Conservation (phyloP, 164 flowering plant species). For the Brasenia schreberi region DNA sequence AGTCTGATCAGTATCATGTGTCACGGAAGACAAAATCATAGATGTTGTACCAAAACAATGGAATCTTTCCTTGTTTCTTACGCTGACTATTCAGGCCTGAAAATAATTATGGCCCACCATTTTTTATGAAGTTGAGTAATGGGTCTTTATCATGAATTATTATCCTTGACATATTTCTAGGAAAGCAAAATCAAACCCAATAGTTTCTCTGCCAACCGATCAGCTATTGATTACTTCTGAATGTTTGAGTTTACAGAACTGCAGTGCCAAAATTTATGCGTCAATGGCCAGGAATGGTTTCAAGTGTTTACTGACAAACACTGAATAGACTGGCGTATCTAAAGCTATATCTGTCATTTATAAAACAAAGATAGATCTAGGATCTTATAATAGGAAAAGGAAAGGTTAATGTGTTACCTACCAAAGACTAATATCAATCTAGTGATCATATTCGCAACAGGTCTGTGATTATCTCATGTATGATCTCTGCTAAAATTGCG, state of each 20-base stretch:
- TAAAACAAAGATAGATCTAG: too few relatives aligned
- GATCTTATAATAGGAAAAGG: neutral
- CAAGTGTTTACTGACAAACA: neutral
- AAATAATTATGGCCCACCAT: neutral
- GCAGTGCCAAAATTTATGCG: neutral
- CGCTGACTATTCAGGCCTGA: neutral
- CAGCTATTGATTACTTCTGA: neutral
- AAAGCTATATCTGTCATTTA: too few relatives aligned
- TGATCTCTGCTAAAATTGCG: conserved; percentile 6
- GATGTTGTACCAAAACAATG: neutral
- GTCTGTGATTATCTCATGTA: conserved; percentile 5
- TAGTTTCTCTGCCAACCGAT: neutral
- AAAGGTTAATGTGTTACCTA: neutral
- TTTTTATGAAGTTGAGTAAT: neutral
- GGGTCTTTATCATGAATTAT: neutral
- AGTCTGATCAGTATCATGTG: neutral
- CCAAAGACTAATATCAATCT: neutral
- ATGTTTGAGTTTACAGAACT: neutral
- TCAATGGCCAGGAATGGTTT: neutral
- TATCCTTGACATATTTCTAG: neutral
- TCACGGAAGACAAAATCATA: neutral
- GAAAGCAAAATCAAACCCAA: neutral
- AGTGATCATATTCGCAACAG: neutral
- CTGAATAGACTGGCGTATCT: too few relatives aligned
- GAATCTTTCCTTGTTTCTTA: neutral